Evolutionary conservation across 805 yeast species (phyloP).

Genomic region (Myxozyma melibiosi): DNA sequence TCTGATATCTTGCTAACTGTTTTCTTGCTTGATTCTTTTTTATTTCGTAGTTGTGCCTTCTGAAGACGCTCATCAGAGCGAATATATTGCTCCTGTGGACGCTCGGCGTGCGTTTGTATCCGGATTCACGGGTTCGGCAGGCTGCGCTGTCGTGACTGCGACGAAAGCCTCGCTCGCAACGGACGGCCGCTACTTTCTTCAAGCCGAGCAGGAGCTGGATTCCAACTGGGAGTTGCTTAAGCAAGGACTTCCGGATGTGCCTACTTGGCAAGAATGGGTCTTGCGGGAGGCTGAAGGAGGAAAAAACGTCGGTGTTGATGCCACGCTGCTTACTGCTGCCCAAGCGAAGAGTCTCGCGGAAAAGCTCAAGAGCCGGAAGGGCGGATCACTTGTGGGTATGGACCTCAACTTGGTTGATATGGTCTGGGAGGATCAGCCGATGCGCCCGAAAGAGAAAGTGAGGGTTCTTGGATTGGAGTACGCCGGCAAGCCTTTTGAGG

Average conservation of each 20-base stretch:
- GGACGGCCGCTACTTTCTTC: conserved; percentile 92
- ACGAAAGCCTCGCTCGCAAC: conserved; percentile 80
- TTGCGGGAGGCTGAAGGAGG: conserved; percentile 55
- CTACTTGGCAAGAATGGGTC: conserved; percentile 82
- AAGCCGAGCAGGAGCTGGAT: conserved; percentile 83
- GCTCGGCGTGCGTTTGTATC: conserved; percentile 80
- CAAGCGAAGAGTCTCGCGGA: conserved; percentile 38
- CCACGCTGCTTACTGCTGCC: conserved; percentile 59
- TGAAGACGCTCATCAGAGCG: conserved; percentile 93
- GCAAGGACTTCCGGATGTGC: conserved; percentile 71
- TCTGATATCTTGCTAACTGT: background rate
- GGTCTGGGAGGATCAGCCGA: conserved; percentile 78
- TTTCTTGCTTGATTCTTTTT: background rate
- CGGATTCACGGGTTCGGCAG: conserved; percentile 91
- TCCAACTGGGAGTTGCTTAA: conserved; percentile 76
- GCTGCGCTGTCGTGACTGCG: conserved; percentile 78
- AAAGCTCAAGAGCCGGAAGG: conserved; percentile 37
- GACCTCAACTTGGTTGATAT: conserved; percentile 69
- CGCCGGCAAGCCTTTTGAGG: conserved; percentile 64
- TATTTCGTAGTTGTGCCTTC: conserved; percentile 57
- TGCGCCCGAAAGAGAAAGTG: conserved; percentile 54
- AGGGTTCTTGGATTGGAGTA: conserved; percentile 53
- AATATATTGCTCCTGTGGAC: conserved; percentile 80
- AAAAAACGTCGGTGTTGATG: conserved; percentile 79
- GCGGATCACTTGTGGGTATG: conserved; percentile 50